A percentile compares a stretch with the other conserved stretches of the same genome.
These are phyloP conservation scores for Mycothermus thermophilus DNA, from an alignment of 495 filamentous ascomycete species.

Conservation along the genomic window DNA sequence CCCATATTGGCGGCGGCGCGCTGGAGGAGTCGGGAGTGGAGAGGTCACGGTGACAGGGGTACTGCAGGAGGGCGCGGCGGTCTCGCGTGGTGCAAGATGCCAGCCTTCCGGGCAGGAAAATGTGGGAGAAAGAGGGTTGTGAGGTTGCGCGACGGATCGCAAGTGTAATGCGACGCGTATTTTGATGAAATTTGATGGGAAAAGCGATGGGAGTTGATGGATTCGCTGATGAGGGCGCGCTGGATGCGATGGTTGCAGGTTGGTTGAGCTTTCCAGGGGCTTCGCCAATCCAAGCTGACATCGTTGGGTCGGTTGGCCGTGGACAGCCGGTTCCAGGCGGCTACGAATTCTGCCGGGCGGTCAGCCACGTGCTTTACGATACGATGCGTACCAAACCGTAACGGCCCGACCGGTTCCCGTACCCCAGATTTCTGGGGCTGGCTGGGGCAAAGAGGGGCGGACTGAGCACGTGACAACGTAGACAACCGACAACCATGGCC, in stretches of 20 bases:
- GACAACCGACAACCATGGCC: too few species aligned
- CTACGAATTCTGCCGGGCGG: too few species aligned
- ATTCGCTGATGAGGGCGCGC: too few species aligned
- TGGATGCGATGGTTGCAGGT: slow-evolving; percentile 1
- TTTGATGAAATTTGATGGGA: slow-evolving; percentile 13
- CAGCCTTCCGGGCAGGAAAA: slow-evolving; percentile 7
- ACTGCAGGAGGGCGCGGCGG: slow-evolving; percentile 1
- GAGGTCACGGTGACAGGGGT: slow-evolving; percentile 12
- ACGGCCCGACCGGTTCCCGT: too few species aligned
- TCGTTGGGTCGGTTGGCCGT: too few species aligned
- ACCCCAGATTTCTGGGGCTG: too few species aligned
- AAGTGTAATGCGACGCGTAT: slow-evolving; percentile 7
- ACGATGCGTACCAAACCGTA: too few species aligned
- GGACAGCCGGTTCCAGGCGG: too few species aligned
- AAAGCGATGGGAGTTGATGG: slow-evolving; percentile 11
- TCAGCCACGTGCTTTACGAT: too few species aligned
- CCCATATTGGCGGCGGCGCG: slow-evolving; percentile 47
- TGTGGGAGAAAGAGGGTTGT: slow-evolving; percentile 2
- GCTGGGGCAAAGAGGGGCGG: too few species aligned
- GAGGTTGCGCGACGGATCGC: not conserved
- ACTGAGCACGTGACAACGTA: too few species aligned
- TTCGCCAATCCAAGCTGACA: too few species aligned
- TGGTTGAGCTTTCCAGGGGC: slow-evolving; percentile 4
- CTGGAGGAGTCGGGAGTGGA: slow-evolving; percentile 5
- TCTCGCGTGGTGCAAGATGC: slow-evolving; percentile 4